Evolutionary conservation across 768 basidiomycete species (phyloP), one percentile per base, ranked within the genome.

Genomic region (Serpula lacrymans): DNA sequence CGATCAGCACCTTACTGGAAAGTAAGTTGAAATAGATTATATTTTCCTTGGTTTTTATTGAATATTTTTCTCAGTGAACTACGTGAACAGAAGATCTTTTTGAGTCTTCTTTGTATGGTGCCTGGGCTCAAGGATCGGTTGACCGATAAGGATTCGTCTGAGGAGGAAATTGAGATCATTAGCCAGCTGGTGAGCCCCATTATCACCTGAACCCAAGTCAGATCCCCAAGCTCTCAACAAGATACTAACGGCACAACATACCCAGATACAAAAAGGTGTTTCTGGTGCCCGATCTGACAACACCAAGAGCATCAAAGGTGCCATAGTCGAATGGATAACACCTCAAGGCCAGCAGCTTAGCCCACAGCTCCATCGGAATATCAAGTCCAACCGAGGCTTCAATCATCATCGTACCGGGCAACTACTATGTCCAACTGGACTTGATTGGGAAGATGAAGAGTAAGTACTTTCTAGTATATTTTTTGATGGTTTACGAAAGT

Each of bases 361-460:
- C 22, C 49, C 49, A 7, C 46, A 29, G 20, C 36, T 49, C 12
- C 21, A 37, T 8, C 30, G 48, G 11, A 54, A 52, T 32, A 24
- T 42, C 9, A 52, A 52, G 23, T 18, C 30, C 1, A 36, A 47
- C 23, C 42, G 41, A 6, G 51, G 54, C 12, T 53, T 44, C 34
- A 24, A 50, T 29, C 49, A 55, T 14, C 27, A 51, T 9, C 23
- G 39, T 23, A 53, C 54, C 2, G 50, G 54, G 3, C 24, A 39
- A 11, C 42, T 56, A 1, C 50, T 56, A 24, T 53, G 50, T 24
- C 54, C 54, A 6, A 45, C 43, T 1, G 43, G 34, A 3, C 21
- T 55, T 1, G 49, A 55, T 25, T 55, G 54, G 54, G 17, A 30
- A 12, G 36, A 53, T 31, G 1, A 13, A 8, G 47, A 47, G 54